Base-by-base conservation (phyloP, 208 protist genomes). In the Leptomonas seymouri region DNA sequence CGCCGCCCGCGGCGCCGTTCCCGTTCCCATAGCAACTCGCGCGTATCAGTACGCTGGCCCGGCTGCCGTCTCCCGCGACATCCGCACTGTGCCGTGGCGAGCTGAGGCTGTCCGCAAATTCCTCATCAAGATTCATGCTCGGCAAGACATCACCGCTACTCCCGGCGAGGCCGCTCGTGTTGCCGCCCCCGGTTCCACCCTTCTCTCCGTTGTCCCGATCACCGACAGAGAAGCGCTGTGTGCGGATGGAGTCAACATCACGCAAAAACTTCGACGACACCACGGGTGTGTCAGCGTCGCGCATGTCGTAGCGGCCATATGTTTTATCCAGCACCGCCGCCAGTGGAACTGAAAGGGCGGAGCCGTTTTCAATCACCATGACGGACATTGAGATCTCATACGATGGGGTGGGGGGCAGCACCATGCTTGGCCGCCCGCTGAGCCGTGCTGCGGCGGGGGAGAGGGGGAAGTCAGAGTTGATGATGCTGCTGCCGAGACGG, bases 361-460 rank as follows among this genome's bases (percentile, higher is more conserved):
- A 73, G 57, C 91, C 89, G 69, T 96, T 92, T 42, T 96, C 86
- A 57, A 96, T 96, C 57, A 96, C 85, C 81, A 96, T 86, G 27
- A 96, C 91, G 23, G 86, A 93, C 67, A 96, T 80, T 20, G 82
- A 90, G 41, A 96, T 86, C 20, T 87, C 81, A 62, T 94, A 94
- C 45, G 66, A 54, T 11, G 60, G 68, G 44, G 51, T 30, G 9
- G 54, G 31, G 30, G 67, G 74, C 60, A 69, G 56, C 27, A 57
- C 23, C 36, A 53, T 44, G 31, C 67, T 60, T n/a, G 66, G 57
- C 41, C 60, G 73, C 28, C 72, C 62, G 54, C 71, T 84, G 39
- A 84, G 73, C 36, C 78, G 58, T 5, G 74, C 72, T 8, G 73
- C 69, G 15, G 71, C 76, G 12, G 68, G 53, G 25, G 80, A 81